Evolutionary conservation across 1,139 yeast genomes (phyloP), one percentile per base, ranked within the genome.

Genomic region (Candida frijolesensis): DNA sequence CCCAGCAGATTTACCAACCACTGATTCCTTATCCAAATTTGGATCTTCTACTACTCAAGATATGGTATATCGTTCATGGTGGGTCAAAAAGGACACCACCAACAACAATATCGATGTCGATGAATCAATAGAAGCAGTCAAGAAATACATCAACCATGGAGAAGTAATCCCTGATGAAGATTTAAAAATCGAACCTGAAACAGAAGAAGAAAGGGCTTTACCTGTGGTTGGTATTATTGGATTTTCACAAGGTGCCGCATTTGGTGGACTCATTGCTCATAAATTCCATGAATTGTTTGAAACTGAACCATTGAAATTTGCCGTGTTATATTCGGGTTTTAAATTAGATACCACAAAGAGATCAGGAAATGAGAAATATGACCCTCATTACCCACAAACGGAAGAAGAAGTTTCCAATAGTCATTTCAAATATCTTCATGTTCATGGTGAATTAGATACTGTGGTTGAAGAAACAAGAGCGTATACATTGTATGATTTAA

Each of bases 361-460:
- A 12, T 58, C 71, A 10, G 73, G 71, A 0, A 70, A 71, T 50
- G 58, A 59, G 8, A 47, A 55, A 12, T 68, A 66, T 51, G 56
- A 56, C 25, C 50, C 58, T 4, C 66, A 61, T 49, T 84, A 82
- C 56, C 73, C 52, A 60, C 63, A 37, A 68, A 52, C 55, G 2
- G 51, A 49, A 10, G 52, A 57, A n/a, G 52, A 48, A 32, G 55
- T 65, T 1, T 29, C 30, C 9, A 39, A 29, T 19, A 51, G 52
- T 15, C 50, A 52, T 11, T 58, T 85, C 46, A 66, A 71, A 12
- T 65, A 85, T 1, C 70, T 94, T 49, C 97, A 91, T 64, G 85
- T 94, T 0, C 70, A 85, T 49, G 98, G 98, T 7, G 92, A 92
- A 50, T 70, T 91, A 40, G 99, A 94, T 63, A 89, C 97, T 0